phyloP scores from a whole-genome alignment of 2,329 filamentous ascomycete species.

The Paracamarosporium sp. region DNA sequence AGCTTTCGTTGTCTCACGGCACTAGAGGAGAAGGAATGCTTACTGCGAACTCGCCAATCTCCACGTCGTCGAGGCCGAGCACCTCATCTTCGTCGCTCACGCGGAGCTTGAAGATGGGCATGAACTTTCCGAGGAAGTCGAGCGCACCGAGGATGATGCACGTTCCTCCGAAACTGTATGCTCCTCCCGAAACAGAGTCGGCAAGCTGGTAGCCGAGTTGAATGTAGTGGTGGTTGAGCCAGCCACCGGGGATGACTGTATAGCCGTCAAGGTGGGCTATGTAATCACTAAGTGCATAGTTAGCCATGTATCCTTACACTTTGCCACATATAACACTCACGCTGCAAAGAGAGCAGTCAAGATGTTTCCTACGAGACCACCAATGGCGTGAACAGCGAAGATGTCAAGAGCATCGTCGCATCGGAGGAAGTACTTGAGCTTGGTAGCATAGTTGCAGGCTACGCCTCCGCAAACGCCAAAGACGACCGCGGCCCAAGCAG shows the following conservation, averaged over 20 bases:
- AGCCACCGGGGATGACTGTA: conserved; percentile 74
- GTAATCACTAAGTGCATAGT: conserved; percentile 65
- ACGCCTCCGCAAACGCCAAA: conserved; percentile 78
- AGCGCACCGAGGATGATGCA: conserved; percentile 70
- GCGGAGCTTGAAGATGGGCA: conserved; percentile 78
- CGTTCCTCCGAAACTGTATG: conserved; percentile 80
- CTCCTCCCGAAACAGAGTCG: conserved; percentile 76
- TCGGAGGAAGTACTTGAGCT: conserved; percentile 82
- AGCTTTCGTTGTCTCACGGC: conserved; percentile 7
- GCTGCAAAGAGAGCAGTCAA: conserved; percentile 78
- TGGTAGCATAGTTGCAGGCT: conserved; percentile 88
- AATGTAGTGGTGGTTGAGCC: conserved; percentile 83
- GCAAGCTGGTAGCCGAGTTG: conserved; percentile 85
- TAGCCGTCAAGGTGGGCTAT: conserved; percentile 80
- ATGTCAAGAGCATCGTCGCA: conserved; percentile 88
- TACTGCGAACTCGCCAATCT: conserved; percentile 90
- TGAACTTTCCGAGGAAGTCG: conserved; percentile 75
- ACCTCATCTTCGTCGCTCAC: conserved; percentile 80
- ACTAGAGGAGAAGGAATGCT: conserved; percentile 34
- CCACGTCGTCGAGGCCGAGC: conserved; percentile 84
- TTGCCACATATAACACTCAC: conserved; percentile 46
- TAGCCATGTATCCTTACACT: neutral
- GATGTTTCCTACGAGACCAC: conserved; percentile 65
- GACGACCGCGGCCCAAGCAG: conserved; percentile 81
- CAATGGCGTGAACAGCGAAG: conserved; percentile 66